A percentile compares a stretch with the other conserved stretches of the same genome.
phyloP scores from a whole-genome alignment of 768 basidiomycete genomes.

The Tylopilus sp. region DNA sequence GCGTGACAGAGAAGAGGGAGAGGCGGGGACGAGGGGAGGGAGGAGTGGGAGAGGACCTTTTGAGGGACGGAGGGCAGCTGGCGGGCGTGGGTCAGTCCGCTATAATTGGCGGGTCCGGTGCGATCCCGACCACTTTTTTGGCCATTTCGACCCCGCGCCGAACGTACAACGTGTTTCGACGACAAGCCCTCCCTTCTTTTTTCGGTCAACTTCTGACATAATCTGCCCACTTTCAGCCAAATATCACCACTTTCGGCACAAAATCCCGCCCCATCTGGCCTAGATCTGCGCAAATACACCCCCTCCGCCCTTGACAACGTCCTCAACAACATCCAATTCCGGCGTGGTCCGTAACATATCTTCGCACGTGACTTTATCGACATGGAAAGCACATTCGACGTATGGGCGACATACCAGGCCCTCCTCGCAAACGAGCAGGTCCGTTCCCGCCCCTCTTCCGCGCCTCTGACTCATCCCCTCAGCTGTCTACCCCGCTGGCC shows the following conservation, averaged over 20 bases:
- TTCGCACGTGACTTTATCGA: slow-evolving; percentile 19
- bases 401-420: slow-evolving; percentile 51
- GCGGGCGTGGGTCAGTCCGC: slow-evolving; percentile 42
- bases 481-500: slow-evolving; percentile 83
- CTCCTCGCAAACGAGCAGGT: slow-evolving; percentile 68
- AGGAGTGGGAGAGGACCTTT: slow-evolving; percentile 16
- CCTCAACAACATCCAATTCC: slow-evolving; percentile 15
- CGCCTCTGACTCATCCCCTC: neutral
- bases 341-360: neutral
- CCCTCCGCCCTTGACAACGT: slow-evolving; percentile 25
- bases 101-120: slow-evolving; percentile 52
- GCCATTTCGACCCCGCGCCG: slow-evolving; percentile 57
- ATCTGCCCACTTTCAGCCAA: slow-evolving; percentile 21
- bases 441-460: slow-evolving; percentile 16
- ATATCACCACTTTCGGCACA: slow-evolving; percentile 10
- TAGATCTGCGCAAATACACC: slow-evolving; percentile 25
- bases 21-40: slow-evolving; percentile 28
- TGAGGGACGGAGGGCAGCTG: slow-evolving; percentile 6
- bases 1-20: slow-evolving; percentile 24
- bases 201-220: slow-evolving; percentile 18
- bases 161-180: slow-evolving; percentile 78
- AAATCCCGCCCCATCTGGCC: slow-evolving; percentile 2
- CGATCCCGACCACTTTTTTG: slow-evolving; percentile 50
- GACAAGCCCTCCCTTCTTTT: slow-evolving; percentile 36
- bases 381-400: slow-evolving; percentile 40